Base-by-base conservation (phyloP, 129 eudicot species). In the Flaveria linearis region DNA sequence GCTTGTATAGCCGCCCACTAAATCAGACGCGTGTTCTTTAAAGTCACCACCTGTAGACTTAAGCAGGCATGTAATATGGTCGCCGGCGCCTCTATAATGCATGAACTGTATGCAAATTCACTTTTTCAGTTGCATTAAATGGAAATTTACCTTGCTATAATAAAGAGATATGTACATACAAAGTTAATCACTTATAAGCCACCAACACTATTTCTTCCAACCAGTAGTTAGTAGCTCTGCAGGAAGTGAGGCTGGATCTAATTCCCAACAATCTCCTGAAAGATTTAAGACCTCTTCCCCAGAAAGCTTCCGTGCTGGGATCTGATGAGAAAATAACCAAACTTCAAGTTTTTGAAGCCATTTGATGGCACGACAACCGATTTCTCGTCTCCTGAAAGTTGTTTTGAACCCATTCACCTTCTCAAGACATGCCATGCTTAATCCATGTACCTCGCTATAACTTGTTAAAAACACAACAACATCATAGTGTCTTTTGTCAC, bases 181-280 rank as follows among this genome's bases (percentile, higher is more conserved):
- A 82, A 67, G 36, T 28, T 30, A n/a, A 43, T 55, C 67, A 46
- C n/a, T 39, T 62, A 73, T 46, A 26, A 25, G 25, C 36, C 50
- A 72, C 46, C 53, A 13, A 26, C 51, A 14, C 79, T 71, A 51
- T 41, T 41, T 28, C 25, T 43, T 12, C 36, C 63, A 26, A 46
- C 65, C 73, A 56, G 69, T 55, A 30, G 76, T 39, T 61, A 88
- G 88, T 75, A 82, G 70, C 30, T 85, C 81, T 0, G 86, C 70
- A 73, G 89, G 86, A 73, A 93, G 93, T 7, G 98, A 90, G 18
- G 97, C 97, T 45, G 97, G 98, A 84, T 93, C 98, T 2, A 93
- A 83, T n/a, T 93, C 98, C 98, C 97, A 93, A 84, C 93, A 90
- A 71, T 85, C 89, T 71, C 86, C 89, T 7, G 90, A 80, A 76